These are phyloP conservation scores for Vitis hybrid DNA, from an alignment of 177 flowering plant species.

Conservation along the genomic window DNA sequence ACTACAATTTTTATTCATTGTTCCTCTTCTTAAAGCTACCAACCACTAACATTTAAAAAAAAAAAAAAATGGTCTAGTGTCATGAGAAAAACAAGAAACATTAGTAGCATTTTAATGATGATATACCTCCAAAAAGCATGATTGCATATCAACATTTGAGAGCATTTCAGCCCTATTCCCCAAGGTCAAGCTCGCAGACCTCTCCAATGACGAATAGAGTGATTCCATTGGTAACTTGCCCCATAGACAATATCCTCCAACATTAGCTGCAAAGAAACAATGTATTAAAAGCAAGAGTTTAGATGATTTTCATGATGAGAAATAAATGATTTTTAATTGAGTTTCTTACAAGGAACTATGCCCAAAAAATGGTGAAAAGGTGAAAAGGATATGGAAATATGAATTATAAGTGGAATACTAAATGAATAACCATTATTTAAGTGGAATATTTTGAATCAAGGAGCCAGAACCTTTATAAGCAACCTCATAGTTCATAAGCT, in stretches of 20 bases:
- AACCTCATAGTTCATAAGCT: not conserved
- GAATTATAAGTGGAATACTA: not conserved
- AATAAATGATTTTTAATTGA: not conserved
- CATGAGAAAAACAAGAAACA: no score
- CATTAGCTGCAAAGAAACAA: constrained; percentile 33
- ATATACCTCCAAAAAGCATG: constrained; percentile 53
- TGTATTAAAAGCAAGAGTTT: not conserved
- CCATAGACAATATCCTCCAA: constrained; percentile 49
- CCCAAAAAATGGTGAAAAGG: not conserved
- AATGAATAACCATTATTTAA: not conserved
- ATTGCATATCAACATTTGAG: constrained; percentile 43
- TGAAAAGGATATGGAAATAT: not conserved
- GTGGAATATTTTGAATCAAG: not conserved
- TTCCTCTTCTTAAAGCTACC: no score
- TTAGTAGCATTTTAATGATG: not conserved
- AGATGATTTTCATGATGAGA: not conserved
- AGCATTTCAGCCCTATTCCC: constrained; percentile 51
- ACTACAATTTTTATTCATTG: no score
- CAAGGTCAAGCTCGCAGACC: constrained; percentile 34
- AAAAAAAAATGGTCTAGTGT: no score
- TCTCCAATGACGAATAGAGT: constrained; percentile 45
- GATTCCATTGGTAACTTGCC: constrained; percentile 58
- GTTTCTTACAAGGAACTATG: not conserved
- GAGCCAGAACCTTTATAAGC: not conserved
- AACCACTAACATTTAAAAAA: no score